Evolutionary conservation across 169 alveolate species (phyloP), one percentile per base, ranked within the genome.

Genomic region (Plasmodium inui): DNA sequence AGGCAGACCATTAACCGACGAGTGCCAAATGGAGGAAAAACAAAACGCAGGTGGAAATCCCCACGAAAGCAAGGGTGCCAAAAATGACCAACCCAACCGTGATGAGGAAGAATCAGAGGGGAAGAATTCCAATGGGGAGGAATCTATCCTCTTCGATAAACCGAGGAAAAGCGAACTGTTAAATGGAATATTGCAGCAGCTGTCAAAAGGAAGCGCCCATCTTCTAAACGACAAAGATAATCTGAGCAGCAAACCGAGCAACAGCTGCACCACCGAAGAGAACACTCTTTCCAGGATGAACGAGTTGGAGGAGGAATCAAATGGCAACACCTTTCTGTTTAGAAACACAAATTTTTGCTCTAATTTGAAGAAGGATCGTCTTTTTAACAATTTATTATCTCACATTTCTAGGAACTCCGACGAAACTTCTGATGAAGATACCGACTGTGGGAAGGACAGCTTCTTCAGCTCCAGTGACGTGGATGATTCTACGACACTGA

Each of bases 401-500:
- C 57, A 79, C 4, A 26, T 89, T 89, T 78, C 89, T 22, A 39
- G 30, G 14, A 28, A 57, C 50, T 55, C 55, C 34, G 46, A 41
- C 28, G 94, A 89, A 78, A 79, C 83, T 26, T 89, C 94, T 12
- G 89, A 79, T 14, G 94, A 79, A 37, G 89, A 89, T 22, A 67
- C 83, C 8, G 94, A 89, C 34, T 79, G 94, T 67, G 88, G 84
- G 32, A 80, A 46, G 26, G 94, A 89, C 72, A 89, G 94, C 50
- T 89, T 89, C 71, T 89, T 89, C 82, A 89, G 94, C 37, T 39
- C 39, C 73, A 89, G 94, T 89, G 94, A 89, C 28, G 34, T 61
- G 6, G 89, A 80, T 1, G 53, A 79, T 55, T 79, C 90, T 26
- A 22, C 37, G 37, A 55, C 93, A 26, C 39, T 55, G 50, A 46